Conservation (phyloP, 2,329 filamentous ascomycete genomes). For the Fusarium protoensiforme region DNA sequence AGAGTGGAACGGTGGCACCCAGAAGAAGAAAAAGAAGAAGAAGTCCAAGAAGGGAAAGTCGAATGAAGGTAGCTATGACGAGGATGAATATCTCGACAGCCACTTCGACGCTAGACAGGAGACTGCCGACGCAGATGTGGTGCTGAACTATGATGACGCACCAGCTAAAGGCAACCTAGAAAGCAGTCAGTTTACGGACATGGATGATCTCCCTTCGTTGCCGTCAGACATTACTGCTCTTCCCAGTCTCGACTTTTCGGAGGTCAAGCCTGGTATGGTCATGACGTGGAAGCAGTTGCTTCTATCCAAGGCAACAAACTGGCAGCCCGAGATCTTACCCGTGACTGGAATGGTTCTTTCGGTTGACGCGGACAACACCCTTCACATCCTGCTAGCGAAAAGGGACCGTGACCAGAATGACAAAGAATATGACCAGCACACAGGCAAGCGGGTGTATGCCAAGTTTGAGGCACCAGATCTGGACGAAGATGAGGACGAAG, state of each 20-base stretch:
- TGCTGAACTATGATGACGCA: conserved; percentile 55
- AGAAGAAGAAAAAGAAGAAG: conserved; percentile 36
- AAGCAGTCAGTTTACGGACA: conserved; percentile 58
- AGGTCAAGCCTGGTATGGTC: conserved; percentile 68
- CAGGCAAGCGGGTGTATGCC: conserved; percentile 78
- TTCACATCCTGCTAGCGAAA: conserved; percentile 75
- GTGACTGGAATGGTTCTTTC: conserved; percentile 76
- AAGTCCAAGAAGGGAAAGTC: conserved; percentile 53
- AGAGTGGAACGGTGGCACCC: conserved; percentile 50
- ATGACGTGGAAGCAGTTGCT: conserved; percentile 76
- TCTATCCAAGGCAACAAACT: conserved; percentile 70
- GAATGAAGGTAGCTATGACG: conserved; percentile 25
- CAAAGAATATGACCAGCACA: conserved; percentile 71
- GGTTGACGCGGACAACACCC: conserved; percentile 58
- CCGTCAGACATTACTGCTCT: conserved; percentile 68
- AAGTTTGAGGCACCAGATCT: conserved; percentile 80
- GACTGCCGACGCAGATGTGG: conserved; percentile 43
- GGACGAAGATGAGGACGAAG: conserved; percentile 67
- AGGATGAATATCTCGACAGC: conserved; percentile 11
- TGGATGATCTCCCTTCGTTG: conserved; percentile 72
- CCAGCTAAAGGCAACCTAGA: conserved; percentile 46
- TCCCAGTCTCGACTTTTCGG: conserved; percentile 58
- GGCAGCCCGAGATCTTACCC: conserved; percentile 72
- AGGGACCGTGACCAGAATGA: conserved; percentile 72
- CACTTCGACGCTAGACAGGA: conserved; percentile 2